Conservation (phyloP, 164 flowering plant genomes). For the Aristolochia californica region DNA sequence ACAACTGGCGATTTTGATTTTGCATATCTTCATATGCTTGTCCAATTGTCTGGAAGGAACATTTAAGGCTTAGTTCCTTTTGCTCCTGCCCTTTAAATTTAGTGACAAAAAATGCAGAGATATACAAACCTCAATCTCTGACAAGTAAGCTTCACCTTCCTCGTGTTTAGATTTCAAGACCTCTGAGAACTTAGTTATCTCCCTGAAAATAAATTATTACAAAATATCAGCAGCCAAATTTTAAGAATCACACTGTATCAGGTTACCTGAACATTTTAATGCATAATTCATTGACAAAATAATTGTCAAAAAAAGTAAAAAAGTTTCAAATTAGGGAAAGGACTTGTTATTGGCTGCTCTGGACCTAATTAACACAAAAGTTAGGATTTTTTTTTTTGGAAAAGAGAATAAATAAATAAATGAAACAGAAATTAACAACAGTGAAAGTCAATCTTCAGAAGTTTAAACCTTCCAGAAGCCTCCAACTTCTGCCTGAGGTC, state of each 20-base stretch:
- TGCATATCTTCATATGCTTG: conserved; percentile 97
- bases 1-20: conserved; percentile 83
- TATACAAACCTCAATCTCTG: conserved; percentile 79
- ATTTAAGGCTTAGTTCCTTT: conserved; percentile 8
- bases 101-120: background rate
- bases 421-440: background rate
- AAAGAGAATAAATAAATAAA: background rate
- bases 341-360: too few relatives aligned
- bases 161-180: conserved; percentile 74
- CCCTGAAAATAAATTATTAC: background rate
- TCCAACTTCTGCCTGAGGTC: conserved; percentile 75
- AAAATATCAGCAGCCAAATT: background rate
- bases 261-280: too few relatives aligned
- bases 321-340: too few relatives aligned
- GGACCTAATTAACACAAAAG: too few relatives aligned
- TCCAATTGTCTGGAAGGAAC: conserved; percentile 67
- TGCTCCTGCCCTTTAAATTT: background rate
- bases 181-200: conserved; percentile 29
- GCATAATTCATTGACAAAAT: too few relatives aligned
- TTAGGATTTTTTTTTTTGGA: too few relatives aligned
- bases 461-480: conserved; percentile 57
- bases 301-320: too few relatives aligned
- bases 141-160: conserved; percentile 78
- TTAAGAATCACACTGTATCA: too few relatives aligned
- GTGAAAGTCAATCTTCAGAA: background rate